Base-by-base conservation (phyloP, 2,329 filamentous ascomycete species). In the Penicillium sp. region DNA sequence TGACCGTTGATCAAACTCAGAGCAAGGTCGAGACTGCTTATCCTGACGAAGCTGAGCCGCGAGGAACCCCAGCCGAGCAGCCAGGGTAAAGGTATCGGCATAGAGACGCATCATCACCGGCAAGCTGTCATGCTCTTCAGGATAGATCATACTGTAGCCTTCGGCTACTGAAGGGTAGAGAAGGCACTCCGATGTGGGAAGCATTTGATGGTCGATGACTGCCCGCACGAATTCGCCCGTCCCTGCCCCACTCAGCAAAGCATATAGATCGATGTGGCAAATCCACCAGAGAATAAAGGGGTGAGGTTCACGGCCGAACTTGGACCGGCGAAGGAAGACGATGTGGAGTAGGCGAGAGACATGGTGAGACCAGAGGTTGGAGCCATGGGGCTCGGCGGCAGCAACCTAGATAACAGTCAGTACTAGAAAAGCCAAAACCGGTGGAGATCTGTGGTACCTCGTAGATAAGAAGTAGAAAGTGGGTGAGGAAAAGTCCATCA, bases 381-480 rank as follows among this genome's bases (percentile, higher is more conserved):
- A 68, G 13, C 69, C 70, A 39, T 69, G 69, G 16, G 69, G 64
- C 50, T 74, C 72, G 6, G 71, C 70, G 18, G 70, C 71, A 18
- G 72, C 70, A 49, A 76, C 71, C 71, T 75, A 51, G 23, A 32
- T 27, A 32, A 32, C 31, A 40, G 8, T 24, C n/a, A 42, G 44
- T 64, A 61, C n/a, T 10, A 10, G 10, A 11, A 51, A 49, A 59
- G 4, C 10, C 5, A 7, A 7, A 22, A 9, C 13, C n/a, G 10
- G 22, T 29, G 7, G 28, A 5, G 13, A 3, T 5, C 18, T 51
- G 44, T 51, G 68, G 61, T 49, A 79, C 75, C 64, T 81, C 78
- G 57, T 80, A 80, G 16, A 80, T 63, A 26, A 80, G 69, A 6
- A 81, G 69, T 3, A 81, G 63, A 50, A 79, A 80, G 58, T 81